Evolutionary conservation across 129 eudicot species (phyloP).

Genomic region (Lonicera japonica): DNA sequence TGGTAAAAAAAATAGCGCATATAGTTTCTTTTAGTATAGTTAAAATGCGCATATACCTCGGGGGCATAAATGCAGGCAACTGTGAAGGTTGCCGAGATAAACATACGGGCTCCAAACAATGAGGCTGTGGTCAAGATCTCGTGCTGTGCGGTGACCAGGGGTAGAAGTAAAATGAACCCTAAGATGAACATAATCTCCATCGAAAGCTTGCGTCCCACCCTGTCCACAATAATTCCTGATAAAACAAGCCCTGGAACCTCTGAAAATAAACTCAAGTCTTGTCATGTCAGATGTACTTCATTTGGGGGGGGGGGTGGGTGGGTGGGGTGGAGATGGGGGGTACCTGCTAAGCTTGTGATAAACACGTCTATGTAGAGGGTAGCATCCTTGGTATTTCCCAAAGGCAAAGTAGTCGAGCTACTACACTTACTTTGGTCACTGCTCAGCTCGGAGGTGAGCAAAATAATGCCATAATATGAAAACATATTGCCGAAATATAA

Average conservation of each 20-base stretch:
- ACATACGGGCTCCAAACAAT: conserved; percentile 67
- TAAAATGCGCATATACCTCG: conserved; percentile 39
- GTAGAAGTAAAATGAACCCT: conserved; percentile 40
- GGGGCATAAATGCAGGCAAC: conserved; percentile 58
- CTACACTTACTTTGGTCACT: conserved; percentile 34
- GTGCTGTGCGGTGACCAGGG: conserved; percentile 40
- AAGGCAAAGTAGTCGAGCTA: conserved; percentile 13
- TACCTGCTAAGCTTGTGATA: conserved; percentile 69
- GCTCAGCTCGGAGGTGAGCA: conserved; percentile 62
- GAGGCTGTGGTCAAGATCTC: conserved; percentile 29
- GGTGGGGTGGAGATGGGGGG: background rate
- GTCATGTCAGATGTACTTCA: background rate
- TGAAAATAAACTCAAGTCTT: conserved; percentile 9
- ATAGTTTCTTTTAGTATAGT: too few relatives aligned
- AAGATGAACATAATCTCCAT: conserved; percentile 42
- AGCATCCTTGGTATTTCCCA: conserved; percentile 17
- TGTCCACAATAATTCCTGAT: conserved; percentile 48
- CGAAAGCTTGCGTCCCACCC: conserved; percentile 46
- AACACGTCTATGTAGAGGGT: conserved; percentile 61
- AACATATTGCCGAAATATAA: conserved; percentile 57
- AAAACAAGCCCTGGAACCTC: conserved; percentile 65
- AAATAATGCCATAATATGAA: conserved; percentile 54
- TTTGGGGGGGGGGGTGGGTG: too few relatives aligned
- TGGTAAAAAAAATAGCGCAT: too few relatives aligned
- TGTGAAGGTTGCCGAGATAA: conserved; percentile 47